A percentile compares a stretch with the other conserved stretches of the same genome.
Conservation (phyloP, 306 rosid species). For the Amphicarpaea edgeworthii region DNA sequence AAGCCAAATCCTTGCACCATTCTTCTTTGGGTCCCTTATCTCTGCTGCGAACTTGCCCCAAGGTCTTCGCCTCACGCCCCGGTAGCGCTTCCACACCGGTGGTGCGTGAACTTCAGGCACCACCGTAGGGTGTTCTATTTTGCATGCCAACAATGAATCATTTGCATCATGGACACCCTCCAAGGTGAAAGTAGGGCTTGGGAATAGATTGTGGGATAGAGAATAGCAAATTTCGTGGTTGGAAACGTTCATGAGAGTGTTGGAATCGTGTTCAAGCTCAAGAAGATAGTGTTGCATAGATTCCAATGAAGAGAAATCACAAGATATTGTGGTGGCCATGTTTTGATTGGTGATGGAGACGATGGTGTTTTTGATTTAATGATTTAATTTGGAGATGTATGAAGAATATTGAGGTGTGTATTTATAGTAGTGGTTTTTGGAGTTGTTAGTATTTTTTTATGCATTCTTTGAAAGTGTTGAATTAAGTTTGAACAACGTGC, state of each 20-base stretch:
- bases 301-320: slow-evolving; percentile 21
- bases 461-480: not conserved
- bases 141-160: not conserved
- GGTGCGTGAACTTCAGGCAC: slow-evolving; percentile 7
- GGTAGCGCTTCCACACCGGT: not conserved
- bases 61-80: slow-evolving; percentile 27
- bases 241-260: not conserved
- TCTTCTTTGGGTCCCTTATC: slow-evolving; percentile 25
- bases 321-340: not conserved
- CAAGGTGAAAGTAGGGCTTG: not conserved
- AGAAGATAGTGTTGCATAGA: slow-evolving; percentile 7
- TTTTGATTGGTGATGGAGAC: not conserved
- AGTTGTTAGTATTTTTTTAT: not conserved
- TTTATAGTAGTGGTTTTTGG: not conserved
- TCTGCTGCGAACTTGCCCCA: slow-evolving; percentile 37
- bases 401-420: not conserved
- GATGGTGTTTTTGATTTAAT: not conserved
- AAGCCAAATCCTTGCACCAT: slow-evolving; percentile 37
- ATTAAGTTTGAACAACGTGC: not conserved
- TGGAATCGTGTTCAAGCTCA: slow-evolving; percentile 7
- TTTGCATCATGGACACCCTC: not conserved
- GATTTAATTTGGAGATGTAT: not conserved
- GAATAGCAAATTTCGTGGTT: not conserved
- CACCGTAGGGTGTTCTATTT: not conserved
- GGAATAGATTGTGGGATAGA: not conserved